phyloP scores from a whole-genome alignment of 805 yeast species.

The Cyberlindnera misumaiensis region DNA sequence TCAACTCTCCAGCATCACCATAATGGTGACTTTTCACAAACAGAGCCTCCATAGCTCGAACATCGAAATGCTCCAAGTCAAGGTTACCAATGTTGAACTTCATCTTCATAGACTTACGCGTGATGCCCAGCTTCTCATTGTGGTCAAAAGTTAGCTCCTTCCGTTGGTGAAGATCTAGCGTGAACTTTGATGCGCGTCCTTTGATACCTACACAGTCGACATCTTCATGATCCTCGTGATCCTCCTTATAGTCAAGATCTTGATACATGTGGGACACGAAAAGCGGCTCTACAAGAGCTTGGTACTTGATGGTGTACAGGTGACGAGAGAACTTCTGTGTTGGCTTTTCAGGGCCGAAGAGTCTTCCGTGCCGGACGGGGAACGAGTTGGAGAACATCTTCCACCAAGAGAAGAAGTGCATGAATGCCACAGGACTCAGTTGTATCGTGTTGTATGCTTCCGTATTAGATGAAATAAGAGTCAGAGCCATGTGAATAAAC shows the following conservation, averaged over 20 bases:
- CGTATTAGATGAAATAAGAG: constrained; percentile 37
- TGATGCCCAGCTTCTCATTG: constrained; percentile 40
- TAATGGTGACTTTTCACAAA: constrained; percentile 27
- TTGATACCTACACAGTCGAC: constrained; percentile 60
- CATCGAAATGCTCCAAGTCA: constrained; percentile 46
- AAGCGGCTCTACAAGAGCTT: constrained; percentile 64
- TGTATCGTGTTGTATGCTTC: constrained; percentile 65
- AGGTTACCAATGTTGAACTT: constrained; percentile 64
- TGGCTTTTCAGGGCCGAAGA: constrained; percentile 52
- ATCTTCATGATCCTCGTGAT: constrained; percentile 35
- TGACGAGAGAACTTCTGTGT: constrained; percentile 70
- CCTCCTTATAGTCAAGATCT: constrained; percentile 37
- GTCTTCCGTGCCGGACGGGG: constrained; percentile 68
- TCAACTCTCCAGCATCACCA: constrained; percentile 9
- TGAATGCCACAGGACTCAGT: constrained; percentile 61
- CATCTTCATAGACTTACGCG: constrained; percentile 44
- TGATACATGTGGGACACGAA: constrained; percentile 69
- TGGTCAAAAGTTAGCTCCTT: constrained; percentile 39
- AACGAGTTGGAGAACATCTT: constrained; percentile 69
- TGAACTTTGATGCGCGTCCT: constrained; percentile 46
- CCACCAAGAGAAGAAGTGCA: constrained; percentile 84
- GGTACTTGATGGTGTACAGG: constrained; percentile 72
- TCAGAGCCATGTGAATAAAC: constrained; percentile 66
- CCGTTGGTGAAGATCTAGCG: constrained; percentile 62
- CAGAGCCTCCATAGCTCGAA: constrained; percentile 46